Evolutionary conservation across 129 eudicot genomes (phyloP).

Genomic region (Cynara cardunculus): DNA sequence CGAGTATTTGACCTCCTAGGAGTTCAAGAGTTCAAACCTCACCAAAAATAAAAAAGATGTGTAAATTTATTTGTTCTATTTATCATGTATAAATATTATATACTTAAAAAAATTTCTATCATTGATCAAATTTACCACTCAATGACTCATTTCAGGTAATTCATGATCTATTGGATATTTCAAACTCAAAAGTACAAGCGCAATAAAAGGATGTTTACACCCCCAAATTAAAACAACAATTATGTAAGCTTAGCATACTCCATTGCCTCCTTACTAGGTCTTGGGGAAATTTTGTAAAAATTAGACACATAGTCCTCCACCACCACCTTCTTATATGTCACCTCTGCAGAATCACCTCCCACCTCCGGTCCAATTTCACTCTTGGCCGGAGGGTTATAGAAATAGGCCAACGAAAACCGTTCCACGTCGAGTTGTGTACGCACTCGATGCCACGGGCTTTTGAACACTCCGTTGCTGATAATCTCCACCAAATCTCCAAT

Average conservation of each 20-base stretch:
- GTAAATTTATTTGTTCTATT: too few species aligned
- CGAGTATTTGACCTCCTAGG: too few species aligned
- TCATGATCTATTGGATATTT: too few species aligned
- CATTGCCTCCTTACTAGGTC: conserved; percentile 35
- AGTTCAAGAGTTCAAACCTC: too few species aligned
- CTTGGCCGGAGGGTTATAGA: conserved; percentile 38
- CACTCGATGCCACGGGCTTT: conserved; percentile 51
- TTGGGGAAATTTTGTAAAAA: conserved; percentile 29
- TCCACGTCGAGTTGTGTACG: conserved; percentile 23
- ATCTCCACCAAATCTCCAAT: conserved; percentile 54
- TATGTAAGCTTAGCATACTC: conserved; percentile 24
- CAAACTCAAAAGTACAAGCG: neutral
- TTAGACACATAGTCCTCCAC: conserved; percentile 48
- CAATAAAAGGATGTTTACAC: neutral
- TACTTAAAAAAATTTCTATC: too few species aligned
- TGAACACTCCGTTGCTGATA: conserved; percentile 49
- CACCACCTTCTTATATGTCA: conserved; percentile 42
- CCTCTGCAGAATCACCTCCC: neutral
- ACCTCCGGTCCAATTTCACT: conserved; percentile 32
- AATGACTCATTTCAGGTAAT: too few species aligned
- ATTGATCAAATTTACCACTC: too few species aligned
- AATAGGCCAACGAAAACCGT: conserved; percentile 40
- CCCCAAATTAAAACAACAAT: neutral
- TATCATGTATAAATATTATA: too few species aligned
- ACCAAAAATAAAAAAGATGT: too few species aligned